Conservation (phyloP, 192 early-diverging fungal species). For the Haplosporangium gracile region DNA sequence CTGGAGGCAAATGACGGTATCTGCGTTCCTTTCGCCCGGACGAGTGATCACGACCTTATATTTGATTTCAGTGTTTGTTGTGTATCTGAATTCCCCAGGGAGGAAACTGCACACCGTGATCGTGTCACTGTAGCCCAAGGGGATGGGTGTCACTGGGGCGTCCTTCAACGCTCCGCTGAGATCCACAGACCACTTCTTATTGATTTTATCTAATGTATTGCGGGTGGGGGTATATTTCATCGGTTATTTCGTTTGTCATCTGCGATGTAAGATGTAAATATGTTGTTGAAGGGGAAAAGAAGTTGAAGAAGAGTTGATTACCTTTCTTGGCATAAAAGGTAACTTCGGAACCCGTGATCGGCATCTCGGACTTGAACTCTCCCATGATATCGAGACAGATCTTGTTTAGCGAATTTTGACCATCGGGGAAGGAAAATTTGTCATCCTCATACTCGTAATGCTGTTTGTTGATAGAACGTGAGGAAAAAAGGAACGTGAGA, state of each 20-base stretch:
- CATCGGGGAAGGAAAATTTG: not conserved
- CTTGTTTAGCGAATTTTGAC: not conserved
- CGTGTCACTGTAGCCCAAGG: not conserved
- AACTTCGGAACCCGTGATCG: not conserved
- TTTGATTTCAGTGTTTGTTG: not conserved
- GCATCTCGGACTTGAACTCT: conserved; percentile 2
- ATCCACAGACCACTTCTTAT: not conserved
- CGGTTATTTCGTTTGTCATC: too few species aligned
- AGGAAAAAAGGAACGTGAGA: too few species aligned
- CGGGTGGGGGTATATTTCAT: too few species aligned
- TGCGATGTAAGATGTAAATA: not conserved
- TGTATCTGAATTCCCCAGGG: not conserved
- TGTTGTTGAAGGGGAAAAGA: not conserved
- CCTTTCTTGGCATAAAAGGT: not conserved
- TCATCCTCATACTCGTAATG: not conserved
- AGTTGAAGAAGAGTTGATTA: not conserved
- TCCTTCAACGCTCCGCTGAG: not conserved
- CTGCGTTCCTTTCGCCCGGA: not conserved
- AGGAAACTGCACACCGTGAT: not conserved
- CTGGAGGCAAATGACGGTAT: not conserved
- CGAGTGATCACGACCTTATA: not conserved
- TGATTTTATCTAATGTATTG: not conserved
- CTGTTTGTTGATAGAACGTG: not conserved
- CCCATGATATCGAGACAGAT: conserved; percentile 21
- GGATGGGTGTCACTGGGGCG: not conserved